These are phyloP conservation scores for Fusarium succisae DNA, from an alignment of 2,329 filamentous ascomycete species.

Conservation along the genomic window DNA sequence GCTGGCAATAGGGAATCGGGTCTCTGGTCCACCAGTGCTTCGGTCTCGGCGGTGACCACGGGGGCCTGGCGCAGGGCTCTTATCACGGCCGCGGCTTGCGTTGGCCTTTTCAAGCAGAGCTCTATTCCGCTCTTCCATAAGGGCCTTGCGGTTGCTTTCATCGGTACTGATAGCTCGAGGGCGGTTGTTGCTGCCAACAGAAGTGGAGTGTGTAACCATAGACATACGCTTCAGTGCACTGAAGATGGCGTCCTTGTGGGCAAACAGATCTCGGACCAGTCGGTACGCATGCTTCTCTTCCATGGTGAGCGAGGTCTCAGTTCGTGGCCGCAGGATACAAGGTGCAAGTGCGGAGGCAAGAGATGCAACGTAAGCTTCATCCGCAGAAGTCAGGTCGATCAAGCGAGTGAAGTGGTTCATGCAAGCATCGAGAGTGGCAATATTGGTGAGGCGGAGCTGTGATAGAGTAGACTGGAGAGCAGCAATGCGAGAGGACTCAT, in stretches of 20 bases:
- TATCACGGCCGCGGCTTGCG: slow-evolving; percentile 74
- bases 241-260: slow-evolving; percentile 95
- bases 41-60: slow-evolving; percentile 79
- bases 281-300: slow-evolving; percentile 94
- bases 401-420: slow-evolving; percentile 98
- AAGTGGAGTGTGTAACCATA: slow-evolving; percentile 71
- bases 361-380: slow-evolving; percentile 81
- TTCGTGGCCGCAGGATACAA: slow-evolving; percentile 86
- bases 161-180: slow-evolving; percentile 92
- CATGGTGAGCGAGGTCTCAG: slow-evolving; percentile 90
- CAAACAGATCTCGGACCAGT: slow-evolving; percentile 89
- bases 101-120: slow-evolving; percentile 76
- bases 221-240: slow-evolving; percentile 93
- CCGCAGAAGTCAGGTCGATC: slow-evolving; percentile 95
- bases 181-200: slow-evolving; percentile 63
- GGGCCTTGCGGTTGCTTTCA: slow-evolving; percentile 91
- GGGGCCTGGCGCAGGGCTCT: slow-evolving; percentile 74
- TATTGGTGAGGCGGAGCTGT: slow-evolving; percentile 94
- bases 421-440: slow-evolving; percentile 96
- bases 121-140: slow-evolving; percentile 92
- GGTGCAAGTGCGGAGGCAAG: slow-evolving; percentile 81
- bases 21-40: slow-evolving; percentile 77
- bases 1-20: slow-evolving; percentile 84
- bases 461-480: slow-evolving; percentile 96
- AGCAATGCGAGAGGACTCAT: slow-evolving; percentile 82